Evolutionary conservation across 306 rosid species (phyloP).

Genomic region (Cicer arietinum): DNA sequence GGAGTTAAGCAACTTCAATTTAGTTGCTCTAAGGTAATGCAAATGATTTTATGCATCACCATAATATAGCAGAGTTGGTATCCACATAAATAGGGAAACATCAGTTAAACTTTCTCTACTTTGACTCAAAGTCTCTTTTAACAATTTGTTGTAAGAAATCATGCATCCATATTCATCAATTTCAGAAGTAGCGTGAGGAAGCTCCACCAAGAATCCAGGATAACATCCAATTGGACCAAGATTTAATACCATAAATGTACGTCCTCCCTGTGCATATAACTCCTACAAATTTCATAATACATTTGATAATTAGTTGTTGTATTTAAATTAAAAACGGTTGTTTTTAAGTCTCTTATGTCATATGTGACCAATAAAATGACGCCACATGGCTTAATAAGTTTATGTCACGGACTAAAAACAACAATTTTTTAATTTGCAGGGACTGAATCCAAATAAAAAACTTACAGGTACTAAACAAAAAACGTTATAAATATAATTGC

Average conservation of each 20-base stretch:
- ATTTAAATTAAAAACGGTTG: background rate
- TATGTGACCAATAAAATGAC: no score
- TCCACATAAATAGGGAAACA: constrained; percentile 73
- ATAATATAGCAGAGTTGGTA: constrained; percentile 53
- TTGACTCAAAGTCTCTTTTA: constrained; percentile 50
- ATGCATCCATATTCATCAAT: constrained; percentile 77
- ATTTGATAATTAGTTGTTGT: background rate
- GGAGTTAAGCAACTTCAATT: no score
- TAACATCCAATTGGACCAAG: constrained; percentile 90
- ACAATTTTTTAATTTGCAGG: no score
- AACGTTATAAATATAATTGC: no score
- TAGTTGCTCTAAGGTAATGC: background rate
- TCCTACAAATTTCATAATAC: constrained; percentile 53
- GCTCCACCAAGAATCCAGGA: constrained; percentile 62
- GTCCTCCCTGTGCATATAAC: constrained; percentile 71
- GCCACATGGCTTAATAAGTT: no score
- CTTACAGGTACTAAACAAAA: no score
- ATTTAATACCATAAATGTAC: constrained; percentile 69
- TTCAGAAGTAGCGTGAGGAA: constrained; percentile 62
- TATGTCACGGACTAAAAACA: no score
- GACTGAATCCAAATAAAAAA: no score
- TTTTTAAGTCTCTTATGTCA: no score
- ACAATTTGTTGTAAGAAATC: constrained; percentile 62
- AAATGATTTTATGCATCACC: background rate
- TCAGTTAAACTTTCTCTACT: constrained; percentile 53